Conservation (phyloP, 2,329 filamentous ascomycete species). For the Ophidiomyces ophidiicola region DNA sequence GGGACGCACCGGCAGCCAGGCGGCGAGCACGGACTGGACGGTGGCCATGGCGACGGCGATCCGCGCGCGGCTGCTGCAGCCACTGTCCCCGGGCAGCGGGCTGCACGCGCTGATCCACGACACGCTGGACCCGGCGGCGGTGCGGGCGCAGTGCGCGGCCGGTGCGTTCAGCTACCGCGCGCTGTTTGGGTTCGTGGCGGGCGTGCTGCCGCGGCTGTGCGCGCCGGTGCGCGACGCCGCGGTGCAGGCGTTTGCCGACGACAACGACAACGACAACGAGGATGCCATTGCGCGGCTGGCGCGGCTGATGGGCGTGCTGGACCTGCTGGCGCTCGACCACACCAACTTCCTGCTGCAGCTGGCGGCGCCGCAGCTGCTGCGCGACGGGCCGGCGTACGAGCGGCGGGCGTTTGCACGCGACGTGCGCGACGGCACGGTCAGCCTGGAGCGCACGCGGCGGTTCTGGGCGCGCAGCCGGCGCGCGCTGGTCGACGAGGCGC, state of each 20-base stretch:
- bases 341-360: conserved; percentile 54
- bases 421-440: conserved; percentile 40
- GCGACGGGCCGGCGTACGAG: conserved; percentile 51
- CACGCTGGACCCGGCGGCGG: conserved; percentile 46
- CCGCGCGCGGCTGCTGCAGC: conserved; percentile 46
- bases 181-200: conserved; percentile 53
- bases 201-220: conserved; percentile 51
- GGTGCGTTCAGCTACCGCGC: conserved; percentile 52
- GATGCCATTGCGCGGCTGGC: conserved; percentile 53
- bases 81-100: conserved; percentile 49
- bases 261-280: conserved; percentile 28
- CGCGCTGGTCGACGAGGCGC: conserved; percentile 38
- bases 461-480: conserved; percentile 41
- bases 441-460: conserved; percentile 41
- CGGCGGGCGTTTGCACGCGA: conserved; percentile 46
- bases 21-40: conserved; percentile 50
- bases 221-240: conserved; percentile 51
- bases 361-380: conserved; percentile 48
- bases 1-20: conserved; percentile 41
- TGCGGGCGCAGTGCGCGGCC: conserved; percentile 46
- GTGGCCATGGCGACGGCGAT: conserved; percentile 56
- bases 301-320: conserved; percentile 50
- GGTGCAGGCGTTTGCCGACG: conserved; percentile 44
- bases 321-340: conserved; percentile 51
- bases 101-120: conserved; percentile 51